A percentile compares a stretch with the other conserved stretches of the same genome.
Conservation (phyloP, 371 early-diverging fungal genomes). For the Mortierella sp. region DNA sequence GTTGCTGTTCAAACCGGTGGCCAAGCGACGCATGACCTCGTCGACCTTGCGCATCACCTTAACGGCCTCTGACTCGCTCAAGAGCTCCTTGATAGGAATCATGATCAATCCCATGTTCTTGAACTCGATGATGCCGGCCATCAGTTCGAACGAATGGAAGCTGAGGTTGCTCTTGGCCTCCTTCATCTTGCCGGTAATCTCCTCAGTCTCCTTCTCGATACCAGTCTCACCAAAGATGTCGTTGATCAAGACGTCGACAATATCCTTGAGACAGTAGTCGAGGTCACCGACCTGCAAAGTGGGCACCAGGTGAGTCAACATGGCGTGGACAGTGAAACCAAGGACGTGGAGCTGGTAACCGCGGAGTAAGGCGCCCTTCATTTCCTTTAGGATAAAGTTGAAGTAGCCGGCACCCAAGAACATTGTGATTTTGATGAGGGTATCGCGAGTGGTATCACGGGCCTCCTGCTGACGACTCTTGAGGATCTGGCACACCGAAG, state of each 20-base stretch:
- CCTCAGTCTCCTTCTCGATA: slow-evolving; percentile 91
- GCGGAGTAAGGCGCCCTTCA: slow-evolving; percentile 81
- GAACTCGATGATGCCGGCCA: slow-evolving; percentile 77
- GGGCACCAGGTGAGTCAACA: slow-evolving; percentile 78
- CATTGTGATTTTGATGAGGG: slow-evolving; percentile 86
- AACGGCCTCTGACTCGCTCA: slow-evolving; percentile 85
- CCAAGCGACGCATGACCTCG: slow-evolving; percentile 80
- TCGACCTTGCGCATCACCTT: slow-evolving; percentile 84
- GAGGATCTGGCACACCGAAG: slow-evolving; percentile 88
- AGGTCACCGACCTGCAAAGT: slow-evolving; percentile 77
- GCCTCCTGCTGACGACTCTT: slow-evolving; percentile 86
- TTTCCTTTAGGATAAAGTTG: slow-evolving; percentile 88
- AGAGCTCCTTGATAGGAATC: slow-evolving; percentile 88
- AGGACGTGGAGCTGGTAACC: slow-evolving; percentile 96
- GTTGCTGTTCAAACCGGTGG: slow-evolving; percentile 86
- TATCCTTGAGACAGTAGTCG: slow-evolving; percentile 81
- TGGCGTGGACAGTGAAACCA: slow-evolving; percentile 88
- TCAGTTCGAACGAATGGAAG: slow-evolving; percentile 85
- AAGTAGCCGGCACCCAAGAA: slow-evolving; percentile 90
- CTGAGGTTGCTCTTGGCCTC: slow-evolving; percentile 89
- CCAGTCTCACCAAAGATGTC: slow-evolving; percentile 95
- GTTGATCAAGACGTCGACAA: slow-evolving; percentile 81
- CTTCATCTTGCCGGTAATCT: slow-evolving; percentile 88
- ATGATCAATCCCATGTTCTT: slow-evolving; percentile 77
- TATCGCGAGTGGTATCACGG: slow-evolving; percentile 89